phyloP scores from a whole-genome alignment of 2,329 filamentous ascomycete species.

The Chaetomium strumarium region DNA sequence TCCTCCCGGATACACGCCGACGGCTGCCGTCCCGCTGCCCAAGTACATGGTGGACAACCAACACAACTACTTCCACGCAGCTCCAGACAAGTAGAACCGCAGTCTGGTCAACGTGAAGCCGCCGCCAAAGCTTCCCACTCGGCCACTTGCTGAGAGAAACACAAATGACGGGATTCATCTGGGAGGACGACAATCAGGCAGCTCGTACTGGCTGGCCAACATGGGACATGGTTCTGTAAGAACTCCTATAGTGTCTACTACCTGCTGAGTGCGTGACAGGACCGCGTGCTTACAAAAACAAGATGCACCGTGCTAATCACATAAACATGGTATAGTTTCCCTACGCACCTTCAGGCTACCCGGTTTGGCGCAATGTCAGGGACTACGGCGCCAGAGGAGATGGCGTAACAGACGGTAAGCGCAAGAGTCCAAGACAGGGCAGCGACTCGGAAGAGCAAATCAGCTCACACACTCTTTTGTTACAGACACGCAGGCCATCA shows the following conservation, averaged over 20 bases:
- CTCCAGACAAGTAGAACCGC: background rate
- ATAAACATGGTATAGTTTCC: background rate
- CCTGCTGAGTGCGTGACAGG: too few relatives aligned
- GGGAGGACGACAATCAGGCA: background rate
- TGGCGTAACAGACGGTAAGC: slow-evolving; percentile 24
- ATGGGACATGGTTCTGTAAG: too few relatives aligned
- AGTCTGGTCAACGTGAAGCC: background rate
- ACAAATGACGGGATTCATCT: background rate
- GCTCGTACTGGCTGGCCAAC: too few relatives aligned
- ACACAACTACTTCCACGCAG: background rate
- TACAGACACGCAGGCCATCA: slow-evolving; percentile 27
- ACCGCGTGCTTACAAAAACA: too few relatives aligned
- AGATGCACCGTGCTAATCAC: too few relatives aligned
- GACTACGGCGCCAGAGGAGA: slow-evolving; percentile 34
- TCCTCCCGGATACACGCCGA: too few relatives aligned
- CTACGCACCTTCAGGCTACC: slow-evolving; percentile 5
- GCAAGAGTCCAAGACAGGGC: background rate
- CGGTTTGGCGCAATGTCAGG: slow-evolving; percentile 37
- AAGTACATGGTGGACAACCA: slow-evolving; percentile 4
- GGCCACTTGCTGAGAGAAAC: background rate
- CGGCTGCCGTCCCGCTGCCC: background rate
- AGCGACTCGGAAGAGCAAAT: too few relatives aligned
- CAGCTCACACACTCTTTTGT: too few relatives aligned
- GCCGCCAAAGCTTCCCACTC: background rate
- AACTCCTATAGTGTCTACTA: too few relatives aligned